Conservation (phyloP, 2,329 filamentous ascomycete species). For the Trichoderma hamatum region DNA sequence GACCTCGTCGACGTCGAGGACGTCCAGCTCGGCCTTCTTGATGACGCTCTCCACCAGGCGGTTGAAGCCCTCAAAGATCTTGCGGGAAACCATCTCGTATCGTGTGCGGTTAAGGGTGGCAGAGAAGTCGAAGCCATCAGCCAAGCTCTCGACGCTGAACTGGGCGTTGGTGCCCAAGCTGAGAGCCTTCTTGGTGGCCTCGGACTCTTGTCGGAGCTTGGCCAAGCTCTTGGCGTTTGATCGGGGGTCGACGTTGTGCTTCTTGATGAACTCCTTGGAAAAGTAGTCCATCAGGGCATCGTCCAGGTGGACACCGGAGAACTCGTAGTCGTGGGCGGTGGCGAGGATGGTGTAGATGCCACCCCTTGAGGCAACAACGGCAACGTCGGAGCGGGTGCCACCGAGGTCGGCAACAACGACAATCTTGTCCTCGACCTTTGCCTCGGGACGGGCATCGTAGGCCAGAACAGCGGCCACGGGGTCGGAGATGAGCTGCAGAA, state of each 20-base stretch:
- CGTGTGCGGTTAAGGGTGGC: slow-evolving; percentile 90
- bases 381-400: slow-evolving; percentile 88
- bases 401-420: slow-evolving; percentile 91
- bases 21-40: slow-evolving; percentile 89
- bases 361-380: slow-evolving; percentile 86
- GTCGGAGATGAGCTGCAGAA: slow-evolving; percentile 91
- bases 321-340: slow-evolving; percentile 93
- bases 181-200: slow-evolving; percentile 88
- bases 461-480: slow-evolving; percentile 86
- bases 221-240: slow-evolving; percentile 79
- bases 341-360: slow-evolving; percentile 96
- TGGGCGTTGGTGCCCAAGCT: slow-evolving; percentile 85
- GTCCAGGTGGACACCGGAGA: slow-evolving; percentile 83
- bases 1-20: slow-evolving; percentile 92
- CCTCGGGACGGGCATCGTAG: slow-evolving; percentile 84
- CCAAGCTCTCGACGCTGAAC: slow-evolving; percentile 90
- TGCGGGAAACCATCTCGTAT: slow-evolving; percentile 85
- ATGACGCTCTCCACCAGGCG: slow-evolving; percentile 81
- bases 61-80: slow-evolving; percentile 87
- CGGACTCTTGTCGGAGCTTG: slow-evolving; percentile 89
- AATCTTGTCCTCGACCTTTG: slow-evolving; percentile 78
- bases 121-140: slow-evolving; percentile 87
- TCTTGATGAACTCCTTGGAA: slow-evolving; percentile 98
- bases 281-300: slow-evolving; percentile 94
- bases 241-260: slow-evolving; percentile 86